phyloP scores from a whole-genome alignment of 2,329 filamentous ascomycete species.

The Penicillium sp. region DNA sequence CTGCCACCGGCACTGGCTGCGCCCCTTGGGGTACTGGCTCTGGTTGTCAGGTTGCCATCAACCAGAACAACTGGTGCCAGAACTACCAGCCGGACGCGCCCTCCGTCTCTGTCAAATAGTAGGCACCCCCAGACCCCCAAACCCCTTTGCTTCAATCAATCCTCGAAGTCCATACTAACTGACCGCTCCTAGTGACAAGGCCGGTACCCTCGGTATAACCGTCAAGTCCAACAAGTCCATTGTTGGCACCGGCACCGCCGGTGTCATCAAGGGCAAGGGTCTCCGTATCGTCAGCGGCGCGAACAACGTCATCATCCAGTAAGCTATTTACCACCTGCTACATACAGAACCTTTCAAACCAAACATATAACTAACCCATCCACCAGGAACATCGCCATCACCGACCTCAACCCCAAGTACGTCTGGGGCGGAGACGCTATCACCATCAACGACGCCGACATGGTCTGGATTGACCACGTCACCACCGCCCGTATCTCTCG shows the following conservation, averaged over 20 bases:
- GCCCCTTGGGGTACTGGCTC: slow-evolving; percentile 56
- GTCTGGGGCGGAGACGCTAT: slow-evolving; percentile 62
- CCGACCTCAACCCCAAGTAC: slow-evolving; percentile 56
- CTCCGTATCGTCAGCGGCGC: slow-evolving; percentile 49
- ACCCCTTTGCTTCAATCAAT: neutral
- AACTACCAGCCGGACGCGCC: slow-evolving; percentile 58
- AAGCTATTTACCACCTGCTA: neutral
- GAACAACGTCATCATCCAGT: slow-evolving; percentile 60
- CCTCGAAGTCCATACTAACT: neutral
- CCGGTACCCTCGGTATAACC: slow-evolving; percentile 51
- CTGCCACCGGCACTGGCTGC: slow-evolving; percentile 53
- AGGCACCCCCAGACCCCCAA: neutral
- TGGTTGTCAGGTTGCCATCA: slow-evolving; percentile 59
- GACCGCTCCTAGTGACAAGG: slow-evolving; percentile 45
- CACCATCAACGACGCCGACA: slow-evolving; percentile 47
- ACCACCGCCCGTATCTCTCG: slow-evolving; percentile 58
- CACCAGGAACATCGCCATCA: slow-evolving; percentile 51
- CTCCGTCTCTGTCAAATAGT: slow-evolving; percentile 43
- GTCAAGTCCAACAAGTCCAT: slow-evolving; percentile 59
- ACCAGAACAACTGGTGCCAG: slow-evolving; percentile 58
- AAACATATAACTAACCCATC: slow-evolving; percentile 2
- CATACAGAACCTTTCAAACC: neutral
- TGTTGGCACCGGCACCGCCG: slow-evolving; percentile 52
- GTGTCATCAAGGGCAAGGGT: slow-evolving; percentile 59
- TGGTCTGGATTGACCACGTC: slow-evolving; percentile 54